Evolutionary conservation across 2,329 filamentous ascomycete species (phyloP).

Genomic region (Grosmannia clavigera): DNA sequence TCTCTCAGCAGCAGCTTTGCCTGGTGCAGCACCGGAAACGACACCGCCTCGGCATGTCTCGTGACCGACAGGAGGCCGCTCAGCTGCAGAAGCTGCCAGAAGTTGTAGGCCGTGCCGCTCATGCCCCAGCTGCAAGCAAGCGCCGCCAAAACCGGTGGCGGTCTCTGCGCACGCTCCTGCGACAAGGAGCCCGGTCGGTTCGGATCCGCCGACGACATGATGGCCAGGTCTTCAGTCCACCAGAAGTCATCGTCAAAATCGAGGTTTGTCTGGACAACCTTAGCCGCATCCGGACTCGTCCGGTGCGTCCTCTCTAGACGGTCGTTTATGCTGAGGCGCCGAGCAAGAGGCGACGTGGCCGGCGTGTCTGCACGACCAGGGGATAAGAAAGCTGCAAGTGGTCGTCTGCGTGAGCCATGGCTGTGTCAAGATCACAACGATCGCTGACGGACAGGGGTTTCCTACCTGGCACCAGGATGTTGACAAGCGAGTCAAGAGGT

Average conservation of each 20-base stretch:
- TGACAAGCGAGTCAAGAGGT: slow-evolving; percentile 32
- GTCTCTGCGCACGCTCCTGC: slow-evolving; percentile 24
- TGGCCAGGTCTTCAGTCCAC: slow-evolving; percentile 40
- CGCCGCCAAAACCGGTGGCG: slow-evolving; percentile 37
- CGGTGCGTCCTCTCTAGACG: slow-evolving; percentile 34
- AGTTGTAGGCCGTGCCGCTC: slow-evolving; percentile 33
- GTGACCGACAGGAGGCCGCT: slow-evolving; percentile 36
- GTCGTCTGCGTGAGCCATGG: background rate
- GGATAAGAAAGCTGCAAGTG: slow-evolving; percentile 1
- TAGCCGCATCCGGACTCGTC: slow-evolving; percentile 25
- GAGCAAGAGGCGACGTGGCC: slow-evolving; percentile 35
- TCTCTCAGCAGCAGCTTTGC: slow-evolving; percentile 45
- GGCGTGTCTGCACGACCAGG: slow-evolving; percentile 28
- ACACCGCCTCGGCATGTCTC: slow-evolving; percentile 34
- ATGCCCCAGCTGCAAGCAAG: slow-evolving; percentile 41
- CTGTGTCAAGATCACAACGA: background rate
- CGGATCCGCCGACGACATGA: slow-evolving; percentile 23
- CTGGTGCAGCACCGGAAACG: slow-evolving; percentile 37
- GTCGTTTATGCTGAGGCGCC: slow-evolving; percentile 38
- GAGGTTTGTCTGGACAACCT: slow-evolving; percentile 30
- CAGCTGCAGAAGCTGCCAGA: slow-evolving; percentile 39
- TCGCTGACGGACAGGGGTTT: background rate
- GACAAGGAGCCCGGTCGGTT: slow-evolving; percentile 30
- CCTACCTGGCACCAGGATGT: slow-evolving; percentile 38
- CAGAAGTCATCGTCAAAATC: slow-evolving; percentile 47